phyloP scores from a whole-genome alignment of 192 early-diverging fungal species.

The Umbelopsis vinacea region DNA sequence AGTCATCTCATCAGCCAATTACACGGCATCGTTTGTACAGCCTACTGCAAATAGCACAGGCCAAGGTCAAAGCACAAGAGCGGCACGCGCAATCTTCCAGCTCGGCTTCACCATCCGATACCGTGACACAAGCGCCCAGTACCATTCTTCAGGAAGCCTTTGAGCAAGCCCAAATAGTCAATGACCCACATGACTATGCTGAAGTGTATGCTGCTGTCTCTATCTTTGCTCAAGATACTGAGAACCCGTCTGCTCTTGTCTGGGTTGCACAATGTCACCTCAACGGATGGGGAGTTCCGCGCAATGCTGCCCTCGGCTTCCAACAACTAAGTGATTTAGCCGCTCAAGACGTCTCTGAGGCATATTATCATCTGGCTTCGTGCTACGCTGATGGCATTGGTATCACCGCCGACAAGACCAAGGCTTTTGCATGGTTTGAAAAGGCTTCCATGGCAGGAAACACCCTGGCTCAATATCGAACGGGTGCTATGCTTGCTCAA shows the following conservation, averaged over 20 bases:
- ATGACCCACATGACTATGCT: conserved; percentile 26
- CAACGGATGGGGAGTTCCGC: conserved; percentile 38
- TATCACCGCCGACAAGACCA: conserved; percentile 20
- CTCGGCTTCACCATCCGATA: conserved; percentile 11
- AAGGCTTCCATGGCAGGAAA: conserved; percentile 26
- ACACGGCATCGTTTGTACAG: conserved; percentile 4
- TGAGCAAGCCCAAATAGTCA: conserved; percentile 24
- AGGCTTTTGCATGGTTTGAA: conserved; percentile 37
- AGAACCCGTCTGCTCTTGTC: conserved; percentile 26
- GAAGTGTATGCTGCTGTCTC: conserved; percentile 11
- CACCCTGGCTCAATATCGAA: conserved; percentile 31
- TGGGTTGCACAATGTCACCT: conserved; percentile 38
- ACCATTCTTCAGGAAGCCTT: conserved; percentile 18
- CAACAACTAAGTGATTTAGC: conserved; percentile 25
- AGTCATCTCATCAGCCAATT: conserved; percentile 5
- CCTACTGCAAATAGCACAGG: conserved; percentile 1
- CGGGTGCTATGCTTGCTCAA: conserved; percentile 31
- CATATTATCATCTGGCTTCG: conserved; percentile 38
- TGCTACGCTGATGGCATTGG: conserved; percentile 36
- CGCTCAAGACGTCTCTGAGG: conserved; percentile 16
- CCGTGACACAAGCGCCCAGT: conserved; percentile 3
- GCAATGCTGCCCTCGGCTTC: conserved; percentile 29
- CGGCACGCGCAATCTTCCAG: conserved; percentile 12
- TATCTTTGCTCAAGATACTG: conserved; percentile 8
- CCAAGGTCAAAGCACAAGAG: conserved; percentile 18